Evolutionary conservation across 2,329 filamentous ascomycete species (phyloP), one percentile per base, ranked within the genome.

Genomic region (Exophiala viscosa): DNA sequence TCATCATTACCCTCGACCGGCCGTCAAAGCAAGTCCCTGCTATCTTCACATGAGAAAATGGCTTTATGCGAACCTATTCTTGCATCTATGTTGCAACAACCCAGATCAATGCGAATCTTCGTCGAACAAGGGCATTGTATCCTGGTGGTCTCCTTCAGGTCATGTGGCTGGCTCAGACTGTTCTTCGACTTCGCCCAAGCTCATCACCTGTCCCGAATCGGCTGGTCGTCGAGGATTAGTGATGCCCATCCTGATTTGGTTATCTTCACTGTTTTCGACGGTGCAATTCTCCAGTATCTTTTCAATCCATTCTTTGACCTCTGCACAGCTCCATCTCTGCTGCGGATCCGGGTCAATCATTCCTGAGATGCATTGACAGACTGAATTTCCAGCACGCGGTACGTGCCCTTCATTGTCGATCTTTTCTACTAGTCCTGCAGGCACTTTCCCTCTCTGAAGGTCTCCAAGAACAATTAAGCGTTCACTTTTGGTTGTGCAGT

Each of bases 401-500:
- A 63, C 63, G 9, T 64, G 56, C 5, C 61, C 59, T 18, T 70
- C 69, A 49, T 59, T 56, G 23, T 71, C 65, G 32, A 75, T 51
- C 49, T 71, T 74, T 38, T 58, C 45, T 6, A 63, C 60, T 52
- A 76, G 71, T 45, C 72, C 71, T 1, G 52, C 20, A 1, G 73
- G 73, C 11, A 74, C 64, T 20, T 57, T 60, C 3, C 60, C 59
- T 34, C 57, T 61, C 45, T 66, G 64, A 23, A 78, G 53, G 10
- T 70, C 65, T 10, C 63, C 66, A 10, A 79, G 57, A 0, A 76
- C 70, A 17, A 71, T 54, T 42, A 71, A 67, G 11, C 76, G 70
- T 55, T 79, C 76, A 62, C 75, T 73, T 40, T 69, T 73, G 1
- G 77, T 80, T 35, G 67, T 68, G 47, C 86, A 81, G 4, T 67